Evolutionary conservation across 371 early-diverging fungal genomes (phyloP), one percentile per base, ranked within the genome.

Genomic region (Mucor irregularis): DNA sequence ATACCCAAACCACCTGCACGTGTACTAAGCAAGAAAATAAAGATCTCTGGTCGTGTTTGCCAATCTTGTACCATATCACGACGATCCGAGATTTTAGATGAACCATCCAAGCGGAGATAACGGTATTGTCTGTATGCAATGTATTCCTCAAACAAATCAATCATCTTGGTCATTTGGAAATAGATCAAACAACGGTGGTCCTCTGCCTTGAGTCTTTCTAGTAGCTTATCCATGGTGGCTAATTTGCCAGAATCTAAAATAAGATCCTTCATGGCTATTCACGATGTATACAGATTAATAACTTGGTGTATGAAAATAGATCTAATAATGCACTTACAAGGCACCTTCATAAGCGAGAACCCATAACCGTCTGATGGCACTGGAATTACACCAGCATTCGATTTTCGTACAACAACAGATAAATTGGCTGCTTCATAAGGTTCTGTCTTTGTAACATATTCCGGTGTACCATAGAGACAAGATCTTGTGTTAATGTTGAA

Each of bases 101-200:
- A 92, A 21, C 99, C 99, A 73, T 99, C 99, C 35, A 99, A 72
- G 11, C 99, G 84, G 56, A 96, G 76, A 72, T 96, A 99, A 22
- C 82, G 84, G 80, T 96, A 94, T 62, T 91, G 88, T 44, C 94
- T 87, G 59, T 90, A 94, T 0, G 90, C 77, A 44, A 96, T 79
- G 61, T 95, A 99, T 71, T 95, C 95, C 62, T 96, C 99, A 78
- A 99, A 86, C 52, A 99, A 56, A 66, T 98, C 98, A 61, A 99
- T 95, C 96, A 97, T 96, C 65, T 83, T 82, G 8, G 99, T 98
- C 99, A 99, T 99, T 71, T 99, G 99, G 86, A 98, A 99, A 64
- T 97, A 96, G 28, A 99, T 83, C 60, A 99, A 71, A 4, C 97
- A 94, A 49, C 97, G 88, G 68, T 99, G 99, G 0, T 93, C 95